Percentiles rank a stretch among this genome's conserved stretches.
Conservation (phyloP, 2,329 filamentous ascomycete genomes). For the Aureobasidium subglaciale region DNA sequence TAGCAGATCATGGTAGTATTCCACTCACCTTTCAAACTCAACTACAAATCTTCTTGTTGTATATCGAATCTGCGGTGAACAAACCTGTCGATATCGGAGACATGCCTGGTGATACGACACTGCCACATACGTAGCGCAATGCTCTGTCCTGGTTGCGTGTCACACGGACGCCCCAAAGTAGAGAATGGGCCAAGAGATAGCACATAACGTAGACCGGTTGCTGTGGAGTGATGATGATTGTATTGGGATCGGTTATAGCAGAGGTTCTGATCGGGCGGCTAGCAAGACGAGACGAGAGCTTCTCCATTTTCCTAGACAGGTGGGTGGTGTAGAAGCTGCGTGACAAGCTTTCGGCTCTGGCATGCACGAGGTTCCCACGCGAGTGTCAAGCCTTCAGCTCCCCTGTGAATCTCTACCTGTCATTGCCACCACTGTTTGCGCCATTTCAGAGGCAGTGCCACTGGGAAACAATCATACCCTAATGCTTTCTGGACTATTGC, state of each 20-base stretch:
- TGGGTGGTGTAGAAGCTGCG: background rate
- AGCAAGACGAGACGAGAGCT: background rate
- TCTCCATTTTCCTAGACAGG: constrained; percentile 4
- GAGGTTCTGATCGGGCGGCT: background rate
- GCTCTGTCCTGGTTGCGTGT: background rate
- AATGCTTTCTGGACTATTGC: background rate
- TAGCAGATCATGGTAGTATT: background rate
- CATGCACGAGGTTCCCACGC: background rate
- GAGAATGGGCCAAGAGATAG: constrained; percentile 1
- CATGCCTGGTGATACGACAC: background rate
- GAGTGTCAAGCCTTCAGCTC: background rate
- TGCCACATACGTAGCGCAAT: constrained; percentile 4
- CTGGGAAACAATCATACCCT: background rate
- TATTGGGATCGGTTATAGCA: background rate
- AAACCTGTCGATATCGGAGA: background rate
- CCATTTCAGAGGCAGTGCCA: background rate
- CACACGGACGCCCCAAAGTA: background rate
- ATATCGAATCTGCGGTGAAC: background rate
- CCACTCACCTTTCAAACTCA: background rate
- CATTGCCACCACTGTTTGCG: background rate
- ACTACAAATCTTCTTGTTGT: background rate
- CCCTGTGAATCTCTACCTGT: background rate
- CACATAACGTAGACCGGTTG: background rate
- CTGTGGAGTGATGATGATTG: constrained; percentile 2
- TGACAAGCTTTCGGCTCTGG: constrained; percentile 9